Conservation (phyloP, 2,329 filamentous ascomycete species). For the Pyrenophora seminiperda region DNA sequence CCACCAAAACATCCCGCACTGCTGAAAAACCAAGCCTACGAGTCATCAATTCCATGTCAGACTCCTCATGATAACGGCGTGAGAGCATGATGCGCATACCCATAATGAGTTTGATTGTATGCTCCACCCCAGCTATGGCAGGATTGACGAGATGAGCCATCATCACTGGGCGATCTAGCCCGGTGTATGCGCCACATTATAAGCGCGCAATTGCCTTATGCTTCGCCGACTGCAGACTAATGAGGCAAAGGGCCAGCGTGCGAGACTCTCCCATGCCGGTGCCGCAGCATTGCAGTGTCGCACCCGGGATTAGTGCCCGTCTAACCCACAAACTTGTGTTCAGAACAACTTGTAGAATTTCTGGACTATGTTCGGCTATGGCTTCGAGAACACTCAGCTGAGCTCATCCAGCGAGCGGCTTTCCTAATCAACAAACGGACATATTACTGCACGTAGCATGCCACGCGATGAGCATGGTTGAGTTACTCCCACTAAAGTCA, state of each 20-base stretch:
- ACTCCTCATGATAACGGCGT: not conserved
- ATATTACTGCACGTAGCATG: not conserved
- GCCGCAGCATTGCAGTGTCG: conserved; percentile 5
- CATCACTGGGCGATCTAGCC: conserved; percentile 10
- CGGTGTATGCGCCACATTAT: conserved; percentile 6
- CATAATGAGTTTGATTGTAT: not conserved
- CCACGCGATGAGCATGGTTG: not conserved
- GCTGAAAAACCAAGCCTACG: not conserved
- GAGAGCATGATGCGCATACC: not conserved
- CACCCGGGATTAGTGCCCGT: not conserved
- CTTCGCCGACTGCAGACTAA: conserved; percentile 14
- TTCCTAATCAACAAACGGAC: not conserved
- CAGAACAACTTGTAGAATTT: not conserved
- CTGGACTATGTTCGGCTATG: not conserved
- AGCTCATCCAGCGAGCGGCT: conserved; percentile 1
- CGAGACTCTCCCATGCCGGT: not conserved
- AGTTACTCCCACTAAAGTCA: conserved; percentile 6
- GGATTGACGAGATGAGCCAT: not conserved
- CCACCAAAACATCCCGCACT: not conserved
- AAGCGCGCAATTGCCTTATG: conserved; percentile 8
- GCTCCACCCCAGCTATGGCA: too few species aligned
- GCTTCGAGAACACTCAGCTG: conserved; percentile 2
- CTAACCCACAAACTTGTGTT: not conserved
- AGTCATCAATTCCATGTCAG: too few species aligned
- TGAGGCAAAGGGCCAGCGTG: not conserved